Evolutionary conservation across 2,329 filamentous ascomycete genomes (phyloP).

Genomic region (Pseudogymnoascus destructans): DNA sequence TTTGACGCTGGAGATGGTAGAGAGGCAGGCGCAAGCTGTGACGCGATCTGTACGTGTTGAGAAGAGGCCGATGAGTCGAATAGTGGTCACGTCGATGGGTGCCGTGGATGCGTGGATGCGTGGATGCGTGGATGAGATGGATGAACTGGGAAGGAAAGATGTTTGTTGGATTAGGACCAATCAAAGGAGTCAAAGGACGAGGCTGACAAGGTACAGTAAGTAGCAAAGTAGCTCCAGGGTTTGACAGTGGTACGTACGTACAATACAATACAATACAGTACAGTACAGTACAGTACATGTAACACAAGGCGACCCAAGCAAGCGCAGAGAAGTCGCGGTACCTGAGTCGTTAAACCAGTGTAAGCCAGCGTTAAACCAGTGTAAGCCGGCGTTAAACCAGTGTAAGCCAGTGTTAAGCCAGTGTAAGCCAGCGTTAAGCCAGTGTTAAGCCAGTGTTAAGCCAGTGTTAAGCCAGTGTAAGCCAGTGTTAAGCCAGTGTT

Average conservation of each 20-base stretch:
- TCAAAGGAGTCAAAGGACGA: slow-evolving; percentile 1
- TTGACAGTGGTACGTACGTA: background rate
- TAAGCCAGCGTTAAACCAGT: background rate
- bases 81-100: background rate
- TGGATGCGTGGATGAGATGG: background rate
- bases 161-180: background rate
- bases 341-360: background rate
- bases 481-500: background rate
- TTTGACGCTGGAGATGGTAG: background rate
- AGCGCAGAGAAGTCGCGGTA: background rate
- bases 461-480: background rate
- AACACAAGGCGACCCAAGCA: background rate
- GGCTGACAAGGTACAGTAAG: background rate
- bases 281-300: background rate
- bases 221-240: background rate
- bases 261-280: background rate
- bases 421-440: background rate
- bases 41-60: slow-evolving; percentile 1
- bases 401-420: background rate
- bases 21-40: background rate
- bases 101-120: background rate
- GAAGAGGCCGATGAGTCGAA: background rate
- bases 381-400: background rate
- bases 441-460: no score
- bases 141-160: background rate